Evolutionary conservation across 495 filamentous ascomycete species (phyloP).

Genomic region (Chaetomium tenue): DNA sequence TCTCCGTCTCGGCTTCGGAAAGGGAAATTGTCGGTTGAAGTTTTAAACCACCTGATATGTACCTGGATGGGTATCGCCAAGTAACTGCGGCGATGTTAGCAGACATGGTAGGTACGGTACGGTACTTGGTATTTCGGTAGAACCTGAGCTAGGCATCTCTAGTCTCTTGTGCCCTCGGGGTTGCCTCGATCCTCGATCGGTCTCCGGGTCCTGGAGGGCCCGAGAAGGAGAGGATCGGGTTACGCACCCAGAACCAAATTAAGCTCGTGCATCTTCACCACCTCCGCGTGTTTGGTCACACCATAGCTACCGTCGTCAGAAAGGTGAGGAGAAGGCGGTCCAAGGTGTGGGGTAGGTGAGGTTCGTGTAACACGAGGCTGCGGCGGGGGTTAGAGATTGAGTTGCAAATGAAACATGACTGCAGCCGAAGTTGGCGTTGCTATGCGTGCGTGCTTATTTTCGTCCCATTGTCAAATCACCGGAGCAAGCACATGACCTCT

Average conservation of each 20-base stretch:
- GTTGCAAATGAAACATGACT: conserved; percentile 1
- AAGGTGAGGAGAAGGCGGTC: background rate
- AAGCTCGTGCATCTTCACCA: background rate
- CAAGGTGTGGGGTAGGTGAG: conserved; percentile 19
- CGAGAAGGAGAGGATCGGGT: background rate
- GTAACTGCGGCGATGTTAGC: no score
- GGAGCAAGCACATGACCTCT: conserved; percentile 19
- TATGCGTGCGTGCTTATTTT: background rate
- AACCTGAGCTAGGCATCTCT: background rate
- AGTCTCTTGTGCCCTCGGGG: background rate
- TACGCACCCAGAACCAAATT: background rate
- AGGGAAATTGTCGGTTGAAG: background rate
- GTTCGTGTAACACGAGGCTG: conserved; percentile 4
- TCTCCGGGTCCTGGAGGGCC: background rate
- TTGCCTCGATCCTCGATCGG: background rate
- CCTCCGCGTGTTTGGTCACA: background rate
- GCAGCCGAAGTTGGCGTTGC: background rate
- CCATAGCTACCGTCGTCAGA: background rate
- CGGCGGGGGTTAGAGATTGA: background rate
- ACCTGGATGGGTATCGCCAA: no score
- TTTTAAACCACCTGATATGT: no score
- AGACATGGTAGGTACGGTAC: no score
- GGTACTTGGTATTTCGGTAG: no score
- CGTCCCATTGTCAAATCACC: conserved; percentile 1
- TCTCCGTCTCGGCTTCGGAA: background rate